phyloP scores from a whole-genome alignment of 495 filamentous ascomycete genomes.

The Hypoxylon crocopeplum region DNA sequence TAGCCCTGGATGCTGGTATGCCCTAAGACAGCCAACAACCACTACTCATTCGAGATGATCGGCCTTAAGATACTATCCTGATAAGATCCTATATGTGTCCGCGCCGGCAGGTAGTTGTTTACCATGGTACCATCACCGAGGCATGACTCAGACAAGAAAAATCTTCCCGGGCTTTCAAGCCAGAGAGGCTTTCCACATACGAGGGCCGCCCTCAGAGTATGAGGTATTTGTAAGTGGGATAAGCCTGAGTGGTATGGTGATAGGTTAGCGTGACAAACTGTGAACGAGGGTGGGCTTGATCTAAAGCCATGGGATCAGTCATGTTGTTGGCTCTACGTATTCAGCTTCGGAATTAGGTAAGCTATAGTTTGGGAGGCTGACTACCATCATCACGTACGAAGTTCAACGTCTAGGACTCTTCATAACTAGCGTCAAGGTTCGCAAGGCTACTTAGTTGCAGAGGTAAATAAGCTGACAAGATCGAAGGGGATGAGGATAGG shows the following conservation, averaged over 20 bases:
- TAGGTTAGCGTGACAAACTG: constrained; percentile 3
- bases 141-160: constrained; percentile 29
- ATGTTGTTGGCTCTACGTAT: neutral
- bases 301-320: neutral
- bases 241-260: neutral
- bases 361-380: neutral
- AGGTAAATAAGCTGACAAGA: constrained; percentile 27
- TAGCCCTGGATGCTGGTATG: constrained; percentile 14
- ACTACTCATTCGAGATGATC: constrained; percentile 12
- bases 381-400: constrained; percentile 8
- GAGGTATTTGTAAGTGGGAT: constrained; percentile 12
- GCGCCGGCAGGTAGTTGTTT: neutral
- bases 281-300: constrained; percentile 13
- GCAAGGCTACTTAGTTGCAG: constrained; percentile 5
- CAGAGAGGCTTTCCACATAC: constrained; percentile 1
- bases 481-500: constrained; percentile 1
- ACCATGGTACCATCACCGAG: constrained; percentile 8
- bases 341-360: constrained; percentile 10
- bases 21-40: constrained; percentile 12
- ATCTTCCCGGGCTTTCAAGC: neutral
- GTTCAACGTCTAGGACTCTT: neutral
- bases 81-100: neutral
- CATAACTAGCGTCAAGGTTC: neutral
- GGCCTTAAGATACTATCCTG: too few relatives aligned
- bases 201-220: neutral